Percentiles rank a stretch among this genome's conserved stretches.
Evolutionary conservation across 1,284 basidiomycete genomes (phyloP).

Genomic region (Vanrija sp.): DNA sequence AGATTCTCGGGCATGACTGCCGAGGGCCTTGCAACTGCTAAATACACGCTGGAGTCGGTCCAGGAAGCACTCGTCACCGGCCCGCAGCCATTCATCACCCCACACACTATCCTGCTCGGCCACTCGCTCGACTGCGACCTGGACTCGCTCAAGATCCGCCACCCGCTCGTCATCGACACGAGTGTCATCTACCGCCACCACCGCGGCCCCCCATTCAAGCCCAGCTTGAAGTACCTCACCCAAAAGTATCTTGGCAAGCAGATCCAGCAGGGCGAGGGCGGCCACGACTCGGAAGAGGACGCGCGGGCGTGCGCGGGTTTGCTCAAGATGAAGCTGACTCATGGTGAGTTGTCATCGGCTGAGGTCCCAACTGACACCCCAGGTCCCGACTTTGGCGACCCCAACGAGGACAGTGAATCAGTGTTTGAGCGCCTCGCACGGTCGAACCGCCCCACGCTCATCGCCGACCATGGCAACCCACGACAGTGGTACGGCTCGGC

Average conservation of each 20-base stretch:
- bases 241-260: constrained; percentile 82
- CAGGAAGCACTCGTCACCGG: constrained; percentile 64
- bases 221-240: constrained; percentile 85
- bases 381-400: constrained; percentile 77
- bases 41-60: constrained; percentile 69
- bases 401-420: constrained; percentile 69
- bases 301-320: constrained; percentile 80
- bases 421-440: constrained; percentile 78
- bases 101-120: constrained; percentile 80
- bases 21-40: constrained; percentile 62
- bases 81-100: constrained; percentile 51
- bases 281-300: constrained; percentile 89
- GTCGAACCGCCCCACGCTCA: constrained; percentile 53
- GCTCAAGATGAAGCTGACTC: constrained; percentile 69
- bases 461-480: constrained; percentile 81
- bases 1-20: constrained; percentile 89
- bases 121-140: constrained; percentile 91
- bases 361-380: not conserved
- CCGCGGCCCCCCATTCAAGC: constrained; percentile 81
- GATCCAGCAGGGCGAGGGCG: constrained; percentile 70
- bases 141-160: constrained; percentile 72
- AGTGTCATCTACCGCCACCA: constrained; percentile 83
- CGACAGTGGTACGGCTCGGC: constrained; percentile 73
- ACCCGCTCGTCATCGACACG: constrained; percentile 83
- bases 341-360: constrained; percentile 52